These are phyloP conservation scores for Aspergillus sp. DNA, from an alignment of 2,329 filamentous ascomycete genomes.

Conservation along the genomic window DNA sequence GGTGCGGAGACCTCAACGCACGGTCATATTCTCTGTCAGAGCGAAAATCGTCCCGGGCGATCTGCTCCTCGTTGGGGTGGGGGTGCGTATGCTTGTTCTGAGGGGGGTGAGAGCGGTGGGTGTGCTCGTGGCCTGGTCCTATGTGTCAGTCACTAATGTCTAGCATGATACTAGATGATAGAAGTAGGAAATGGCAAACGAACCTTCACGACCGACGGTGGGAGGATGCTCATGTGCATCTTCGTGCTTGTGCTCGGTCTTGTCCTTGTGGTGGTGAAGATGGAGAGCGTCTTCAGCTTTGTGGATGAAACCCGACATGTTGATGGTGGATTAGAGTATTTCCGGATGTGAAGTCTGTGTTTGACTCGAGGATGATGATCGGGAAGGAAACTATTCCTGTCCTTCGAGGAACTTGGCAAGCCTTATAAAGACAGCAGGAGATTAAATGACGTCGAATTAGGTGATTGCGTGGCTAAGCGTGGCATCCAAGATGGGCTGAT, in stretches of 20 bases:
- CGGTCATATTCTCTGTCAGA: slow-evolving; percentile 4
- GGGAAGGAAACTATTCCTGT: fast-evolving
- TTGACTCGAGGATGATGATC: neutral
- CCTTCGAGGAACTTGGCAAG: neutral
- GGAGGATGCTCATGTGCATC: neutral
- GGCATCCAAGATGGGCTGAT: too few relatives aligned
- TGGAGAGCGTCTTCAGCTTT: slow-evolving; percentile 6
- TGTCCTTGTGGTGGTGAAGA: neutral
- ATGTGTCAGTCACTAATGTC: neutral
- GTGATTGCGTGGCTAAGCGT: neutral
- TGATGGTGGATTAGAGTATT: neutral
- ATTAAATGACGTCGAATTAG: neutral
- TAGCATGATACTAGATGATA: neutral
- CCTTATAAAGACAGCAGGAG: neutral
- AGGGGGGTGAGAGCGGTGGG: neutral
- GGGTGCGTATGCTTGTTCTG: neutral
- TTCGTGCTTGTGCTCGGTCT: neutral
- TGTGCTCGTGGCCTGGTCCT: neutral
- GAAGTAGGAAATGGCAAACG: neutral
- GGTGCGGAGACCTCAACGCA: slow-evolving; percentile 1
- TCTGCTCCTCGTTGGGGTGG: neutral
- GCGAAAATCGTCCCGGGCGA: neutral
- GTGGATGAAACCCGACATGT: slow-evolving; percentile 1
- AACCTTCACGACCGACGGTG: neutral
- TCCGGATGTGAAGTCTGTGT: neutral